Evolutionary conservation across 495 filamentous ascomycete genomes (phyloP).

Genomic region (Coniosporium apollinis): DNA sequence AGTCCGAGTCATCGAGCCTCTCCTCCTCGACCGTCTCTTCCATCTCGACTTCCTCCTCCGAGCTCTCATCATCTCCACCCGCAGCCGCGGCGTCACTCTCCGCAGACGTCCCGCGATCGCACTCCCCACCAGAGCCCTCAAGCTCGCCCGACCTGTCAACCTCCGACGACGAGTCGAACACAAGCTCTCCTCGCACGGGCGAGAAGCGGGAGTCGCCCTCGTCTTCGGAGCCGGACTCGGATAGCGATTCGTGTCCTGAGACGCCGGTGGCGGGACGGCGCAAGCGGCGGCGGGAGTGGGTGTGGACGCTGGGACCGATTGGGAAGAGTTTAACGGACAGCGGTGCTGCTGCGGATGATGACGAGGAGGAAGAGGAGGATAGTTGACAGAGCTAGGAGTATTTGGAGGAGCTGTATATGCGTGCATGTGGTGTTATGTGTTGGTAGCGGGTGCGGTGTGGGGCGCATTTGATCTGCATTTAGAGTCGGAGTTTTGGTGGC

Average conservation of each 20-base stretch:
- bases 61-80: slow-evolving; percentile 2
- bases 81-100: no score
- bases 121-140: not conserved
- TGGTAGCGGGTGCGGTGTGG: no score
- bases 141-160: not conserved
- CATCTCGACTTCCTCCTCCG: slow-evolving; percentile 7
- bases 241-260: slow-evolving; percentile 27
- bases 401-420: no score
- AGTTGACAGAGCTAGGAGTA: no score
- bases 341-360: no score
- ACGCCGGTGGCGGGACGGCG: slow-evolving; percentile 32
- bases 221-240: slow-evolving; percentile 27
- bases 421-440: no score
- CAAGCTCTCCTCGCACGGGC: slow-evolving; percentile 12
- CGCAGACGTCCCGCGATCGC: no score
- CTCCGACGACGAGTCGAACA: slow-evolving; percentile 3
- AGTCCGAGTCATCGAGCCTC: slow-evolving; percentile 11
- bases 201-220: slow-evolving; percentile 30
- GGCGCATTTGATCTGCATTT: no score
- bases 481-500: no score
- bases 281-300: slow-evolving; percentile 39
- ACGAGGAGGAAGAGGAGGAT: not conserved
- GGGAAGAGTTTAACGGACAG: no score
- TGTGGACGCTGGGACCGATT: slow-evolving; percentile 37
- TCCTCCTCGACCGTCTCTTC: slow-evolving; percentile 6